These are phyloP conservation scores for Pestalotiopsis sp. DNA, from an alignment of 2,329 filamentous ascomycete species.

Conservation along the genomic window DNA sequence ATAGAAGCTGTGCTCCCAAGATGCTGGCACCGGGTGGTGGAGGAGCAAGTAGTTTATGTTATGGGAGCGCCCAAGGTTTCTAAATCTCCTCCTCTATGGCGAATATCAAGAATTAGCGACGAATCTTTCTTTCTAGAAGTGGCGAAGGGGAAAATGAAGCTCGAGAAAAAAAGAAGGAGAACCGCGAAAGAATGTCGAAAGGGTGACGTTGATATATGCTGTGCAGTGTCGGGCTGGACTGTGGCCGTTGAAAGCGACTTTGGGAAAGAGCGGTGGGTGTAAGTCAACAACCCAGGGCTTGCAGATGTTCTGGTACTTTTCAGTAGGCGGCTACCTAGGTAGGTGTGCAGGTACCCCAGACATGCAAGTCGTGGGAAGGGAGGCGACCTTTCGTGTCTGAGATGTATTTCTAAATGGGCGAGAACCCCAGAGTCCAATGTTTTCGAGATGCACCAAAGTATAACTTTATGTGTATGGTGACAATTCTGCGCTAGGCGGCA, in stretches of 20 bases:
- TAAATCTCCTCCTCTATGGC: neutral
- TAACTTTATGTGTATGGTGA: neutral
- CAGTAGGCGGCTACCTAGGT: neutral
- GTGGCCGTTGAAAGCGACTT: constrained; percentile 1
- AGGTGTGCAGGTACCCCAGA: neutral
- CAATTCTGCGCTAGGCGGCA: neutral
- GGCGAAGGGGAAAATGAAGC: neutral
- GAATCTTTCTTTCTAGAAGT: neutral
- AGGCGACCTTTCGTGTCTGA: constrained; percentile 2
- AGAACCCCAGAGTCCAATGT: neutral
- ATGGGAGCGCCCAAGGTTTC: neutral
- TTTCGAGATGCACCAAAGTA: neutral
- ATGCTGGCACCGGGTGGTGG: neutral
- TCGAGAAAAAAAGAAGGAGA: neutral
- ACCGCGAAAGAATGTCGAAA: neutral
- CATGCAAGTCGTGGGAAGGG: neutral
- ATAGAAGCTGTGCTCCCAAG: neutral
- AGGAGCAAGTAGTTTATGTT: neutral
- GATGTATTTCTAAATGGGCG: neutral
- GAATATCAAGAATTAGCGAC: neutral
- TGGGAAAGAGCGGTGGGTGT: constrained; percentile 20
- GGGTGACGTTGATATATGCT: constrained; percentile 9
- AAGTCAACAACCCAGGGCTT: constrained; percentile 9
- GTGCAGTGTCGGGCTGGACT: neutral
- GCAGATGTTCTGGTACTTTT: neutral